Percentiles rank a stretch among this genome's conserved stretches.
phyloP scores from a whole-genome alignment of 2,329 filamentous ascomycete genomes.

The Pseudogymnoascus verrucosus region DNA sequence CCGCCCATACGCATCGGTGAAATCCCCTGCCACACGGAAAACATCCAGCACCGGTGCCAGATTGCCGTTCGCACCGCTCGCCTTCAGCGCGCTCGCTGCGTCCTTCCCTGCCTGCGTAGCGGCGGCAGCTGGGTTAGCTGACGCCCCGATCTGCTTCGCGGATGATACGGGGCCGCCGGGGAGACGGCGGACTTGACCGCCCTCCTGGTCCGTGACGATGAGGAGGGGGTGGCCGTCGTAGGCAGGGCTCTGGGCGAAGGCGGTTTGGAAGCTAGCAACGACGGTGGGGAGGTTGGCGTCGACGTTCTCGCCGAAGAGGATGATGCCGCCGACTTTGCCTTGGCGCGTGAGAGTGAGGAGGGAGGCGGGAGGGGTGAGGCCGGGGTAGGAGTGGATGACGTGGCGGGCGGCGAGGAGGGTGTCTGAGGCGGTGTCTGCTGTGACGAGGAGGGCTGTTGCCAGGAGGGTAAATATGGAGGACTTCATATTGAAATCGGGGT shows the following conservation, averaged over 20 bases:
- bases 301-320: conserved; percentile 28
- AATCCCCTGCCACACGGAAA: background rate
- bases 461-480: background rate
- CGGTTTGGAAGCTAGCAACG: conserved; percentile 20
- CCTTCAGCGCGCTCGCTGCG: conserved; percentile 18
- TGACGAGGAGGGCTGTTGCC: background rate
- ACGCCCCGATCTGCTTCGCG: conserved; percentile 23
- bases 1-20: conserved; percentile 20
- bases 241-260: conserved; percentile 18
- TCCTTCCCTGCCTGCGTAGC: conserved; percentile 21
- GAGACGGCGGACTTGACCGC: conserved; percentile 24
- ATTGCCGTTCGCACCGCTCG: conserved; percentile 18
- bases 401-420: conserved; percentile 15
- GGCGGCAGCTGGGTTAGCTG: conserved; percentile 14
- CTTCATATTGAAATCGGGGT: background rate
- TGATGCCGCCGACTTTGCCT: conserved; percentile 27
- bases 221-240: conserved; percentile 23
- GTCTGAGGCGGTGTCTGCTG: background rate
- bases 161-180: conserved; percentile 22
- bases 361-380: conserved; percentile 21
- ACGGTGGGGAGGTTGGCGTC: conserved; percentile 18
- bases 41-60: background rate
- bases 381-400: conserved; percentile 29
- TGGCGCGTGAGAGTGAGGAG: conserved; percentile 22
- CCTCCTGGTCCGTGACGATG: conserved; percentile 30